Conservation (phyloP, 148 eudicot genomes). For the Salicornia ramosissima region DNA sequence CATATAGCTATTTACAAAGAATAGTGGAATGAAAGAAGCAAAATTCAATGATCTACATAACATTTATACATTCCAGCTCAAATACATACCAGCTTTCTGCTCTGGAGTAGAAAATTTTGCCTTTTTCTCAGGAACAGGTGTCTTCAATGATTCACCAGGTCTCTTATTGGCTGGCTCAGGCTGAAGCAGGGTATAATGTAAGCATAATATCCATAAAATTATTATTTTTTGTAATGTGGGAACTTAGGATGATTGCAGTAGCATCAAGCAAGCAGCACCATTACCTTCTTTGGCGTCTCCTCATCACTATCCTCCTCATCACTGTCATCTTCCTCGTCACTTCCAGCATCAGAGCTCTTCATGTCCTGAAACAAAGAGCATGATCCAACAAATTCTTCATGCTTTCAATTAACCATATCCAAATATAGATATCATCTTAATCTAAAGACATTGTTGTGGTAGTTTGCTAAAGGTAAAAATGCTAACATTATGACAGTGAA, state of each 20-base stretch:
- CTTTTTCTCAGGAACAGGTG: constrained; percentile 51
- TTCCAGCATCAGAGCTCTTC: constrained; percentile 32
- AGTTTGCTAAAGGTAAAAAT: constrained; percentile 6
- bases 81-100: constrained; percentile 50
- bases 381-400: neutral
- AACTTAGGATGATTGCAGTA: neutral
- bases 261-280: neutral
- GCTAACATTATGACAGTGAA: neutral
- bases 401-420: neutral
- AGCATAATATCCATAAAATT: neutral
- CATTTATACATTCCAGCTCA: neutral
- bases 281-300: constrained; percentile 65
- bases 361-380: constrained; percentile 19
- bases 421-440: constrained; percentile 1
- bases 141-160: constrained; percentile 41
- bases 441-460: neutral
- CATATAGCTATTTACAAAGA: neutral
- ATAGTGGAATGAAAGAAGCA: neutral
- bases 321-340: constrained; percentile 24
- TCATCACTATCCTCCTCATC: constrained; percentile 45
- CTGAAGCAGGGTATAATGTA: constrained; percentile 21
- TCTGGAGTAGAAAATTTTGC: constrained; percentile 64
- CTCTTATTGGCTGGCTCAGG: constrained; percentile 58
- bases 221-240: too few relatives aligned
- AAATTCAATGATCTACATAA: neutral